These are phyloP conservation scores for Botrytis elliptica DNA, from an alignment of 2,329 filamentous ascomycete species.

Conservation along the genomic window DNA sequence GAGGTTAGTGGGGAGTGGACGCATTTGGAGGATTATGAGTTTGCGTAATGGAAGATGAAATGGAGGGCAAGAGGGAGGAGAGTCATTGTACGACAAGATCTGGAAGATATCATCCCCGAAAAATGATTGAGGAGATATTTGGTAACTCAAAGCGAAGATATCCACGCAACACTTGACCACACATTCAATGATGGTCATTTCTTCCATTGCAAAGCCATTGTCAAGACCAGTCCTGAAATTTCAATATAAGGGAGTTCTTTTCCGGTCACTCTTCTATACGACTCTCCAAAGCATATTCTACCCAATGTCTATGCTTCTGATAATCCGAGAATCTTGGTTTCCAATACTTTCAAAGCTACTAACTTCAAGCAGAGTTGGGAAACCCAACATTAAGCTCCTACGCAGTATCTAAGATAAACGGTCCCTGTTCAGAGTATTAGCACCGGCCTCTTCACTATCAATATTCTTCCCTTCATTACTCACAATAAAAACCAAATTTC, in stretches of 20 bases:
- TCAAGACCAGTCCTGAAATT: background rate
- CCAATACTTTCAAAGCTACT: background rate
- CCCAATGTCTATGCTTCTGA: background rate
- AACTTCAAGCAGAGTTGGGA: background rate
- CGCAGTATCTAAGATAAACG: background rate
- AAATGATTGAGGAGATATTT: background rate
- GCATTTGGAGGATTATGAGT: conserved; percentile 19
- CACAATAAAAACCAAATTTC: background rate
- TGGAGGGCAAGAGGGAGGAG: background rate
- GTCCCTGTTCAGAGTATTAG: background rate
- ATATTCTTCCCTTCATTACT: background rate
- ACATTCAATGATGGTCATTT: background rate
- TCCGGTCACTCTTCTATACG: background rate
- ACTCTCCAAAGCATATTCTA: background rate
- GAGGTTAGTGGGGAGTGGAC: conserved; percentile 23
- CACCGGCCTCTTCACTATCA: too few relatives aligned
- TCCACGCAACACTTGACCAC: background rate
- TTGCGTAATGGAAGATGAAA: background rate
- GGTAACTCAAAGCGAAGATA: background rate
- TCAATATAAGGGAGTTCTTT: background rate
- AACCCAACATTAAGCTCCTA: background rate
- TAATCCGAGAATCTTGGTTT: background rate
- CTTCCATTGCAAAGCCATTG: background rate
- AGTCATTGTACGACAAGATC: background rate
- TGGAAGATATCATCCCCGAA: background rate